Evolutionary conservation across 2,329 filamentous ascomycete genomes (phyloP).

Genomic region (Trichoderma guizhouense): DNA sequence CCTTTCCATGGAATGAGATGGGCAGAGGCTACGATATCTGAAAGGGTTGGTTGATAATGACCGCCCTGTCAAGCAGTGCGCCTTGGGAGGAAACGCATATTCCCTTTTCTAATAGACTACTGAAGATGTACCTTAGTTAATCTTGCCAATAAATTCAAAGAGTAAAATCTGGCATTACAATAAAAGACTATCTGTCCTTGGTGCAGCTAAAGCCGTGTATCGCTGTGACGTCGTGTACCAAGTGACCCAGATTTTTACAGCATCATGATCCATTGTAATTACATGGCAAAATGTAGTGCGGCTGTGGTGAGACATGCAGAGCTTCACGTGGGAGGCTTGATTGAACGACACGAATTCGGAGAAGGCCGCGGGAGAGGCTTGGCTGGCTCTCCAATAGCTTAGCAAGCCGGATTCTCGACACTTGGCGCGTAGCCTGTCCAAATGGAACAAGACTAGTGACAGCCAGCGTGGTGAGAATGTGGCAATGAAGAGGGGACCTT

Average conservation of each 20-base stretch:
- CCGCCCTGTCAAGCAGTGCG: neutral
- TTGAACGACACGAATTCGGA: neutral
- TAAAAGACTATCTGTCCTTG: neutral
- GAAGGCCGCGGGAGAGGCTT: neutral
- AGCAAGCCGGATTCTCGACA: neutral
- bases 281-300: neutral
- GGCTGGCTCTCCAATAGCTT: neutral
- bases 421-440: neutral
- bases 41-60: neutral
- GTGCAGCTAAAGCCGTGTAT: neutral
- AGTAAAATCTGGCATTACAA: neutral
- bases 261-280: neutral
- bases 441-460: neutral
- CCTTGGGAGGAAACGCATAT: neutral
- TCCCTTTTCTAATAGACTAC: neutral
- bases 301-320: conserved; percentile 9
- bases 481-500: neutral
- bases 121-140: neutral
- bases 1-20: neutral
- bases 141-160: neutral
- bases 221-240: neutral
- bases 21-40: neutral
- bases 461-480: neutral
- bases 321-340: conserved; percentile 10
- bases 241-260: neutral